Percentiles rank a stretch among this genome's conserved stretches.
These are phyloP conservation scores for Arabidopsis thaliana DNA, from an alignment of 345 rosid species.

Conservation along the genomic window TAIR10.1 NC_003074.8:10873001-10873500, in stretches of 20 bases:
- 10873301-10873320: slow-evolving; percentile 94
- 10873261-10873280: slow-evolving; percentile 97
- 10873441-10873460: slow-evolving; percentile 79
- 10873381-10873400: slow-evolving; percentile 85
- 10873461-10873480: slow-evolving; percentile 98
- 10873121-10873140: slow-evolving; percentile 92
- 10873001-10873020: slow-evolving; percentile 95
- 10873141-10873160: slow-evolving; percentile 95
- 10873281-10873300: slow-evolving; percentile 96
- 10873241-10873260: slow-evolving; percentile 96
- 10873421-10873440: slow-evolving; percentile 89
- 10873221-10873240: slow-evolving; percentile 91
- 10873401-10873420: slow-evolving; percentile 96
- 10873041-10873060: slow-evolving; percentile 91
- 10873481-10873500: slow-evolving; percentile 95
- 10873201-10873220: slow-evolving; percentile 91
- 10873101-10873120: slow-evolving; percentile 97
- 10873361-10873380: slow-evolving; percentile 81
- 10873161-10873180: slow-evolving; percentile 99
- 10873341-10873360: slow-evolving; percentile 91
- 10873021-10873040: slow-evolving; percentile 95
- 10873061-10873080: slow-evolving; percentile 93
- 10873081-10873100: slow-evolving; percentile 97
- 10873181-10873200: slow-evolving; percentile 86
- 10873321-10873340: slow-evolving; percentile 88